Percentiles rank a stretch among this genome's conserved stretches.
Conservation (phyloP, 2,329 filamentous ascomycete species). For the Lachnellula cervina region DNA sequence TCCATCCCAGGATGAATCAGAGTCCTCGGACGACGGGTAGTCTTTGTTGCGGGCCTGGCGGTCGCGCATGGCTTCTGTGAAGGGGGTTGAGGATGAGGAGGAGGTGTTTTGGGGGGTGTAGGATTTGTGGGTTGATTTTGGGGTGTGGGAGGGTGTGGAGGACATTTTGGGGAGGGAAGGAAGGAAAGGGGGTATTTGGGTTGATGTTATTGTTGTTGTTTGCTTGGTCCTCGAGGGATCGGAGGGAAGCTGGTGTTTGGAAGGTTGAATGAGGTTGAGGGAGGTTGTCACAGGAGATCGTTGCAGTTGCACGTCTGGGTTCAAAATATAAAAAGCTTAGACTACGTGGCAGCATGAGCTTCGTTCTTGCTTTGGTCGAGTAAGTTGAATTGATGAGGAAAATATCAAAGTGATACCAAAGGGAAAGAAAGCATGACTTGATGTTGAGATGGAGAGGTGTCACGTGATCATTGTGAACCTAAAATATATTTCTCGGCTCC, state of each 20-base stretch:
- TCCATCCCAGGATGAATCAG: constrained; percentile 25
- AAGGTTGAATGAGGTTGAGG: not conserved
- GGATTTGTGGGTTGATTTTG: not conserved
- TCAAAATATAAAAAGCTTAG: too few species aligned
- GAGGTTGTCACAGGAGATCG: too few species aligned
- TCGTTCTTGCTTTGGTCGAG: not conserved
- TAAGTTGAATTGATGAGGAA: not conserved
- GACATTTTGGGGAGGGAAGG: constrained; percentile 3
- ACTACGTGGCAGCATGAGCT: not conserved
- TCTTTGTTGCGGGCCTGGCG: constrained; percentile 56
- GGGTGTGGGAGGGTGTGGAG: constrained; percentile 1
- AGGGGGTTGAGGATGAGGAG: constrained; percentile 18
- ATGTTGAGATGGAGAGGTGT: not conserved
- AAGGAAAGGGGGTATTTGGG: too few species aligned
- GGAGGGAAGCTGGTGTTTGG: not conserved
- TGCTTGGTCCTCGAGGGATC: not conserved
- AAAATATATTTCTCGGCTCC: too few species aligned
- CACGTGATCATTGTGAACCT: not conserved
- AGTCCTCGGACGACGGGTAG: constrained; percentile 33
- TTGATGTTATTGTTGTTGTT: too few species aligned
- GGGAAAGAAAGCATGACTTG: not conserved
- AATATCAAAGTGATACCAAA: not conserved
- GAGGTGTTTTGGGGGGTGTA: not conserved
- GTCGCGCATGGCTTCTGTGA: constrained; percentile 51
- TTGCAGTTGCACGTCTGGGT: too few species aligned